Percentiles rank a stretch among this genome's conserved stretches.
These are phyloP conservation scores for Coemansia sp. DNA, from an alignment of 192 early-diverging fungal genomes.

Conservation along the genomic window DNA sequence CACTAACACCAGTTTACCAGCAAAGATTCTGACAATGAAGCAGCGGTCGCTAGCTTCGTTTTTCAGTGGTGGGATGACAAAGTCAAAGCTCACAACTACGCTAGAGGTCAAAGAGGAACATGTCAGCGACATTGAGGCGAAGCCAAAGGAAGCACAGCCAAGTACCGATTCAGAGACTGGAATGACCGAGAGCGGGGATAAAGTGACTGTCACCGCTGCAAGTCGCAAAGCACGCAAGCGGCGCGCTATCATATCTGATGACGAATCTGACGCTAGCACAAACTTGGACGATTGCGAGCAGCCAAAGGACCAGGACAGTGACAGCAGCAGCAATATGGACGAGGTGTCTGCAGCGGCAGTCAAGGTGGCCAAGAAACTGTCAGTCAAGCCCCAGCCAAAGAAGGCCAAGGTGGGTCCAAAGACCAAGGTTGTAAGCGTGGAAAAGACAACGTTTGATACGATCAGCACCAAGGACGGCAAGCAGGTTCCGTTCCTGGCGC, in stretches of 20 bases:
- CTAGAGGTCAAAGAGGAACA: background rate
- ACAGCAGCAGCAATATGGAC: background rate
- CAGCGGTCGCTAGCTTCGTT: constrained; percentile 35
- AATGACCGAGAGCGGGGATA: background rate
- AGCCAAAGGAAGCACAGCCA: background rate
- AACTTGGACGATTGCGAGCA: background rate
- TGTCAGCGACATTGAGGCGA: background rate
- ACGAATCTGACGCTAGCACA: constrained; percentile 9
- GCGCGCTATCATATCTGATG: constrained; percentile 16
- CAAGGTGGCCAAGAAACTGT: constrained; percentile 2
- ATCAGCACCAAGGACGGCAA: constrained; percentile 40
- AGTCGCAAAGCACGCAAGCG: constrained; percentile 9
- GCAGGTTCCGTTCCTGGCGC: constrained; percentile 68
- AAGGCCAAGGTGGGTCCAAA: constrained; percentile 7
- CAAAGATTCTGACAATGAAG: constrained; percentile 19
- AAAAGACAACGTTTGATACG: constrained; percentile 16
- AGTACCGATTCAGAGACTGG: background rate
- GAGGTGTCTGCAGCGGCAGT: constrained; percentile 3
- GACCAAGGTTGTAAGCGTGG: constrained; percentile 7
- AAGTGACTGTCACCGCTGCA: background rate
- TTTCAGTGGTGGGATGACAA: constrained; percentile 27
- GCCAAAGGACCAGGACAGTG: background rate
- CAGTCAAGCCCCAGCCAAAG: constrained; percentile 14
- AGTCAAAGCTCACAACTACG: constrained; percentile 12
- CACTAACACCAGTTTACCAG: background rate